Conservation (phyloP, 83 land plant genomes). For the Picea mariana region DNA sequence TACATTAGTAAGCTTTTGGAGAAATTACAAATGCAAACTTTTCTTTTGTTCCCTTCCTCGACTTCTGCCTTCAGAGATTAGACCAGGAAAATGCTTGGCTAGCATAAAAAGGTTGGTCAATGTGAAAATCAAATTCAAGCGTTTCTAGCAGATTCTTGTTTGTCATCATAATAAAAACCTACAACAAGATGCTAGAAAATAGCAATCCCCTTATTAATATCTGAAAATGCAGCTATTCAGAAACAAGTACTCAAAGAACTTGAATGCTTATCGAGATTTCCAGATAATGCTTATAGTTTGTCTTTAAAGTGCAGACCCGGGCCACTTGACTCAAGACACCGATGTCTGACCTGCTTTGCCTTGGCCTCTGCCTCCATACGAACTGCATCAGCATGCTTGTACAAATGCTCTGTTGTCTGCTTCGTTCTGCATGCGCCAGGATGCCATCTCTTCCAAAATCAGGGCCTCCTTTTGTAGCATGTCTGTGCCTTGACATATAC, state of each 20-base stretch:
- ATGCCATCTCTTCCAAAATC: slow-evolving; percentile 50
- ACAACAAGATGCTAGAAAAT: no score
- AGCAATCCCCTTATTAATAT: no score
- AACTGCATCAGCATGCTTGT: slow-evolving; percentile 76
- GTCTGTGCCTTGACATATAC: slow-evolving; percentile 42
- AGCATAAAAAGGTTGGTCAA: no score
- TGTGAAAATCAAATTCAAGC: no score
- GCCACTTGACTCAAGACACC: background rate
- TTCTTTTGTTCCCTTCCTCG: no score
- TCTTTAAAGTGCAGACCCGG: slow-evolving; percentile 12
- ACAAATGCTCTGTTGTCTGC: slow-evolving; percentile 82
- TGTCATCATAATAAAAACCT: no score
- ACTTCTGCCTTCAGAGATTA: no score
- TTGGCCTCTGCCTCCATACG: slow-evolving; percentile 79
- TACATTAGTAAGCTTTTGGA: no score
- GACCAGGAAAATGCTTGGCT: no score
- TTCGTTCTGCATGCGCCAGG: slow-evolving; percentile 83
- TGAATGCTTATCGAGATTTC: slow-evolving; percentile 9
- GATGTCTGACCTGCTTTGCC: slow-evolving; percentile 68
- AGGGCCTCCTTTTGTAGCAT: slow-evolving; percentile 36
- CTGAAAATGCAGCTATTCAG: background rate
- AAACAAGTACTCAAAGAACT: background rate
- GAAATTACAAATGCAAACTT: no score
- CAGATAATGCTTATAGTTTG: slow-evolving; percentile 3
- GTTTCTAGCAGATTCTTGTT: no score